Evolutionary conservation across 305 asterid species (phyloP).

Genomic region (Fraxinus ornus): DNA sequence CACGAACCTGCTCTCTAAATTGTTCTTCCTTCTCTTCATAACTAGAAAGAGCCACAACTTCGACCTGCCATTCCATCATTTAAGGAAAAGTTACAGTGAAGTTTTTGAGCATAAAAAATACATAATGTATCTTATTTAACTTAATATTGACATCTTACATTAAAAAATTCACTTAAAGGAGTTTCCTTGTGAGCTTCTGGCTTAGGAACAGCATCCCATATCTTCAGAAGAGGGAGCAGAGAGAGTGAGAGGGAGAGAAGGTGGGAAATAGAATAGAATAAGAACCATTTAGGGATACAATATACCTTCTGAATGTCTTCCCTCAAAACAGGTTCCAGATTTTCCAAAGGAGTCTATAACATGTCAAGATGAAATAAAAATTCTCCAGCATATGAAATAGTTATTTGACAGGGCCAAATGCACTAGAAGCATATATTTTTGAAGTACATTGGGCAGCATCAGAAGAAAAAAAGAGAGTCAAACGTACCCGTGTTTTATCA

Average conservation of each 20-base stretch:
- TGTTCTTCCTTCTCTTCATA: constrained; percentile 91
- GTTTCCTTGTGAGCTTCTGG: constrained; percentile 15
- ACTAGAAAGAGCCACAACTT: constrained; percentile 87
- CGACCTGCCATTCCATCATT: constrained; percentile 54
- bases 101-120: constrained; percentile 2
- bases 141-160: background rate
- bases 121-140: constrained; percentile 17
- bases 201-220: constrained; percentile 15
- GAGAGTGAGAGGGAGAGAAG: constrained; percentile 22
- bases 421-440: background rate
- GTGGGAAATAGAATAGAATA: constrained; percentile 14
- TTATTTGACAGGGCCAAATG: constrained; percentile 14
- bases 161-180: constrained; percentile 2
- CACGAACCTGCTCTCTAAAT: constrained; percentile 77
- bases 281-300: constrained; percentile 6
- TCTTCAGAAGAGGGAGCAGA: constrained; percentile 36
- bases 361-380: constrained; percentile 18
- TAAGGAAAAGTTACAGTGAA: constrained; percentile 5
- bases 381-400: background rate
- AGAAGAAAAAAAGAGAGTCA: constrained; percentile 24
- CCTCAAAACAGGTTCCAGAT: constrained; percentile 92
- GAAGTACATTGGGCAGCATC: background rate
- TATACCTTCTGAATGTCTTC: constrained; percentile 96
- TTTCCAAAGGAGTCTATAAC: constrained; percentile 90
- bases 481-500: constrained; percentile 82